A percentile compares a stretch with the other conserved stretches of the same genome.
Evolutionary conservation across 2,329 filamentous ascomycete genomes (phyloP).

Genomic region (Neophaeococcomyces mojaviensis): DNA sequence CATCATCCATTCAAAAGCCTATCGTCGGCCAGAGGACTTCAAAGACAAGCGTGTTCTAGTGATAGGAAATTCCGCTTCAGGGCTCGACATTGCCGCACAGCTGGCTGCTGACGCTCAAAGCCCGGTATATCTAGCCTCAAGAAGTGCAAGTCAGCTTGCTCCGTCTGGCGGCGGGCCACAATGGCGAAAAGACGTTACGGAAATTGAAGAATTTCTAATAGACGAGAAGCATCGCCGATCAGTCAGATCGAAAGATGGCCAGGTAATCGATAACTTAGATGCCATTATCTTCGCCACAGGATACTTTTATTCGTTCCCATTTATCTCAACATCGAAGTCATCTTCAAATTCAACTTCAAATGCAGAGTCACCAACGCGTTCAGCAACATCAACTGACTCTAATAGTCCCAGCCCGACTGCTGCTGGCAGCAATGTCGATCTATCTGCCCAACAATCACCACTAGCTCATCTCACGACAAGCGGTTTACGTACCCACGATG

Average conservation of each 20-base stretch:
- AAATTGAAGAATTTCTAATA: conserved; percentile 50
- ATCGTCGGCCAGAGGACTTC: conserved; percentile 59
- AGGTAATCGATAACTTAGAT: conserved; percentile 61
- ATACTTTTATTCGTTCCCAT: conserved; percentile 79
- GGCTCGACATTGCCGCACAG: conserved; percentile 73
- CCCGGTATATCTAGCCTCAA: conserved; percentile 58
- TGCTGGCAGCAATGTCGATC: too few species aligned
- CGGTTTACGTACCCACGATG: conserved; percentile 61
- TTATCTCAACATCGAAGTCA: conserved; percentile 40
- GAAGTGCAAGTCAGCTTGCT: conserved; percentile 43
- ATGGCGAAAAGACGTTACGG: conserved; percentile 51
- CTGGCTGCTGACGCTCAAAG: conserved; percentile 54
- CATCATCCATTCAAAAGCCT: conserved; percentile 73
- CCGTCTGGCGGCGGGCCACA: conserved; percentile 28
- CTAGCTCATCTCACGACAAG: conserved; percentile 44
- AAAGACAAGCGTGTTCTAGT: conserved; percentile 67
- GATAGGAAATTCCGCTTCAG: conserved; percentile 77
- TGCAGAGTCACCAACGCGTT: not conserved
- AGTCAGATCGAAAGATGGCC: conserved; percentile 60
- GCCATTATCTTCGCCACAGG: conserved; percentile 80
- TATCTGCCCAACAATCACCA: not conserved
- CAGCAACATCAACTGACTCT: not conserved
- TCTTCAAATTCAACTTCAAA: not conserved
- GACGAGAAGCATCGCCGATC: conserved; percentile 45
- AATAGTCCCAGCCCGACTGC: not conserved